Base-by-base conservation (phyloP, 2,329 filamentous ascomycete genomes). In the Orbilia oligospora region DNA sequence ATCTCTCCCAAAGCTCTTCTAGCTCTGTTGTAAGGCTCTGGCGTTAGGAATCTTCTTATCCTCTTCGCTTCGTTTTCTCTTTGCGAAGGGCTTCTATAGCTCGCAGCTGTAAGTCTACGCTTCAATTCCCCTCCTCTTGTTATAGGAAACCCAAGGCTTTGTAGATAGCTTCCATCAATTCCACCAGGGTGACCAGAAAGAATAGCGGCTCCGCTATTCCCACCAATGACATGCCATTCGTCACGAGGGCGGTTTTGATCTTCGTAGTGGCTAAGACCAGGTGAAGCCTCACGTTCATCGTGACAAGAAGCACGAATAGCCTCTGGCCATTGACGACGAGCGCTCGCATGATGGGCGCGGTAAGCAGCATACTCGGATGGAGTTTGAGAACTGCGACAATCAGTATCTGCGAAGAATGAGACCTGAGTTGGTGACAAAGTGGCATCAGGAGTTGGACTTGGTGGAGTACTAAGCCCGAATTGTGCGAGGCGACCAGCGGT, bases 341-440 rank as follows among this genome's bases (percentile, higher is more conserved):
- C 70, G 1, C 24, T 30, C 0, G 61, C 58, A 24, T 72, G 70
- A 10, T 61, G 70, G 16, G 46, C 49, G 12, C n/a, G 38, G 46
- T 72, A 72, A 4, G 8, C 70, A 10, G 46, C 58, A 20, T 66
- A 46, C 24, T 66, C 33, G 3, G 58, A 44, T 24, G 58, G 48
- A 5, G 61, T 72, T 46, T 41, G 12, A 8, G 70, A 33, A 20
- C 48, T 58, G 3, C 70, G 33, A 38, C 70, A 72, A 5, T 66
- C 61, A 3, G 70, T 72, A 16, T 72, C 61, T 4, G 58, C 58
- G 24, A 66, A 72, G 27, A 72, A 48, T 6, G 70, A 72, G 3
- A 66, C 8, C 18, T 53, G 24, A 10, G 18, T 41, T 33, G 69
- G 69, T 18, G 56, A 65, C 5, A 22, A 5, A 3, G n/a, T 18